Evolutionary conservation across 169 alveolate species (phyloP), one percentile per base, ranked within the genome.

Genomic region (Cryptosporidium ryanae): DNA sequence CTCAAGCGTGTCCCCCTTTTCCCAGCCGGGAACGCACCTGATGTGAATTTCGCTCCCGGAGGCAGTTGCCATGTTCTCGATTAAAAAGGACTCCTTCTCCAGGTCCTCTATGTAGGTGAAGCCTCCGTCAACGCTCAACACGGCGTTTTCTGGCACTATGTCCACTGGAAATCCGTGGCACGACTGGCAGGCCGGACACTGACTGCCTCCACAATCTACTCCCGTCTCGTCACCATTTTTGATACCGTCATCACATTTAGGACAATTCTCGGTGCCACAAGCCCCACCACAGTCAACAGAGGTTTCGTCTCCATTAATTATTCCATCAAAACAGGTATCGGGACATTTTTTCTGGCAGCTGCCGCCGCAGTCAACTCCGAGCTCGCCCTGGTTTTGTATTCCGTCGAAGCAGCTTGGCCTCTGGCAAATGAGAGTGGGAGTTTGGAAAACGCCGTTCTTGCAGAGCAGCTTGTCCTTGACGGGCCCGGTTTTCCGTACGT

Each of bases 331-430:
- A 23, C 91, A 83, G 7, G 81, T 55, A 1, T 67, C 89, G 2
- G 84, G 82, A 65, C 91, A 83, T 50, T 32, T 52, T 43, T 38
- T 64, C 18, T 55, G 57, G n/a, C 91, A 83, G 13, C 25, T 38
- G 5, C 91, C 91, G 18, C 91, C 91, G 52, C 91, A 83, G 21
- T 83, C 91, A 12, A 83, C 46, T 68, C 91, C 91, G 23, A 34
- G 61, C 29, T 83, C 91, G 15, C 89, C 91, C 25, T 64, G 91
- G 10, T 68, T 81, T 31, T 67, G 82, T 17, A 83, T 66, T 23
- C 84, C 84, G 27, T 83, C 91, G 54, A 49, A 57, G 23, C 91
- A 83, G 64, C 48, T 76, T 6, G 87, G 87, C 8, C 38, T 55
- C n/a, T 76, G 76, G 48, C 87, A 76, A 38, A 76, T 76, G 25